Evolutionary conservation across 768 basidiomycete species (phyloP).

Genomic region (Pisolithus orientalis): DNA sequence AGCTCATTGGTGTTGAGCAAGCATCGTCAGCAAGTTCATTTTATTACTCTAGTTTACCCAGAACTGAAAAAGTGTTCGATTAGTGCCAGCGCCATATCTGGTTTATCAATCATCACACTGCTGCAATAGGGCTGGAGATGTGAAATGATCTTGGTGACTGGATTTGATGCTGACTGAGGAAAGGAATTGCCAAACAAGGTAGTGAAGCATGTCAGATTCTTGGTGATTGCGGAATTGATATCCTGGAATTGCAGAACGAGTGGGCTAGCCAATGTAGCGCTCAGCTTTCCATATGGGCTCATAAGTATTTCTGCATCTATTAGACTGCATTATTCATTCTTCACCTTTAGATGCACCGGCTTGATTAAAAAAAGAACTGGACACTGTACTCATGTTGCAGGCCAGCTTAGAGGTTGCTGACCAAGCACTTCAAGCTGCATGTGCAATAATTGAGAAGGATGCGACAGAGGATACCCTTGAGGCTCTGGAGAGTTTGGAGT

Average conservation of each 20-base stretch:
- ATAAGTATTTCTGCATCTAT: background rate
- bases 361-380: slow-evolving; percentile 22
- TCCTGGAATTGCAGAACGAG: background rate
- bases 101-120: slow-evolving; percentile 29
- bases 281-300: slow-evolving; percentile 5
- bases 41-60: too few relatives aligned
- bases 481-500: slow-evolving; percentile 16
- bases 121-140: slow-evolving; percentile 19
- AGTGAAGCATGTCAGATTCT: background rate
- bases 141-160: slow-evolving; percentile 28
- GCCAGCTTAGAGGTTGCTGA: slow-evolving; percentile 21
- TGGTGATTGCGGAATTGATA: background rate
- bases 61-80: too few relatives aligned
- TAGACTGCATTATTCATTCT: background rate
- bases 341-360: slow-evolving; percentile 26
- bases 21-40: slow-evolving; percentile 25
- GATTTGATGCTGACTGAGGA: slow-evolving; percentile 18
- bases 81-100: slow-evolving; percentile 24
- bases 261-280: background rate
- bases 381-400: slow-evolving; percentile 26
- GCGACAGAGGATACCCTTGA: slow-evolving; percentile 1
- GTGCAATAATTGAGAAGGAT: slow-evolving; percentile 1
- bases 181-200: slow-evolving; percentile 12
- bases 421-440: slow-evolving; percentile 11
- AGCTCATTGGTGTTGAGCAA: slow-evolving; percentile 29